Conservation (phyloP, 345 rosid genomes). For the Ailanthus altissimus region DNA sequence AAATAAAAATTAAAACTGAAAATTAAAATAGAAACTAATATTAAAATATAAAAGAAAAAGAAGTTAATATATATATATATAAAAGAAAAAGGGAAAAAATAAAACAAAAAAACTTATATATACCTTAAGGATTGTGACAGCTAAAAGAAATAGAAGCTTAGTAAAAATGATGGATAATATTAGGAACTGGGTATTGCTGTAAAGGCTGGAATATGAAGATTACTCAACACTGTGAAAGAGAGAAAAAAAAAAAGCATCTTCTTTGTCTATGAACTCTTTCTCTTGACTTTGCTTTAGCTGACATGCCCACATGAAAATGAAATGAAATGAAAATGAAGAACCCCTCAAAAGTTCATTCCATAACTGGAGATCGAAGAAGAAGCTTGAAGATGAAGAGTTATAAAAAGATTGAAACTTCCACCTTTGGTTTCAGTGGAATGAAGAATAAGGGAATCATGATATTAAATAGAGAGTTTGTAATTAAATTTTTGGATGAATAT, state of each 20-base stretch:
- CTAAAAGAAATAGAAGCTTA: slow-evolving; percentile 15
- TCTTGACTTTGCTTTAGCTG: slow-evolving; percentile 25
- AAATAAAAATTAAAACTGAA: too few relatives aligned
- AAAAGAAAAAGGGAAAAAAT: neutral
- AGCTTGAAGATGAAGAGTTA: neutral
- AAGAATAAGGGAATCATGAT: neutral
- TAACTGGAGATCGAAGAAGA: neutral
- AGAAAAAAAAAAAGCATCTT: slow-evolving; percentile 17
- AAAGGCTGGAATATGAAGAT: slow-evolving; percentile 41
- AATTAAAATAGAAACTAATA: too few relatives aligned
- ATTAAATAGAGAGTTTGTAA: neutral
- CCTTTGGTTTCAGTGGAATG: neutral
- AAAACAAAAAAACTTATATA: neutral
- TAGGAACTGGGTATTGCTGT: slow-evolving; percentile 44
- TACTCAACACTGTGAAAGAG: slow-evolving; percentile 29
- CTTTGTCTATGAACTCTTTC: neutral
- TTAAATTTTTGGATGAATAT: neutral
- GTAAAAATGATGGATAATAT: slow-evolving; percentile 7
- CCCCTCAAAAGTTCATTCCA: neutral
- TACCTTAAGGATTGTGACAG: slow-evolving; percentile 44
- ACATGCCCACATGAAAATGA: slow-evolving; percentile 28
- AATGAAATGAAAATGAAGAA: neutral
- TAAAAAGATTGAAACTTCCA: neutral
- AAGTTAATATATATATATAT: neutral
- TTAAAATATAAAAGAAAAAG: too few relatives aligned